A percentile compares a stretch with the other conserved stretches of the same genome.
phyloP scores from a whole-genome alignment of 1,284 basidiomycete species.

The Austroboletus niveus region DNA sequence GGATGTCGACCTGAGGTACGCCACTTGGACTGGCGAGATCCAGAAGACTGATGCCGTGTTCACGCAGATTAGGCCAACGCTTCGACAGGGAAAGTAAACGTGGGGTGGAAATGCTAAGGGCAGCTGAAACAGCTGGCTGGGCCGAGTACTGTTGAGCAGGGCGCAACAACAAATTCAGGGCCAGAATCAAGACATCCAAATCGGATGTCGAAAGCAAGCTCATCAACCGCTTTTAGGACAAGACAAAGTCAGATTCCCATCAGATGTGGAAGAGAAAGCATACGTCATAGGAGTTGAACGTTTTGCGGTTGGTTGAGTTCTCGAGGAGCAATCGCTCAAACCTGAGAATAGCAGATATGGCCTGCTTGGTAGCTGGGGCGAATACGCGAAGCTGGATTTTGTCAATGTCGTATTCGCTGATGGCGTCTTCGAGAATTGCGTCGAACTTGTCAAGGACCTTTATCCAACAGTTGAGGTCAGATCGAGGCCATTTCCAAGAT shows the following conservation, averaged over 20 bases:
- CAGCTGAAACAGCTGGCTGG: conserved; percentile 74
- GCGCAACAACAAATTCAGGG: conserved; percentile 85
- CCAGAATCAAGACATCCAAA: conserved; percentile 82
- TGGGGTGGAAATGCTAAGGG: conserved; percentile 73
- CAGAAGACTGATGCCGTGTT: conserved; percentile 67
- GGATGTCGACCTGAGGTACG: conserved; percentile 50
- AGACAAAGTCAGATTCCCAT: conserved; percentile 16
- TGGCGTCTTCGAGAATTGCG: conserved; percentile 77
- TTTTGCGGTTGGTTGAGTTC: conserved; percentile 97
- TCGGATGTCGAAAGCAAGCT: conserved; percentile 87
- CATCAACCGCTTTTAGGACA: conserved; percentile 71
- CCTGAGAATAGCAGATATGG: conserved; percentile 79
- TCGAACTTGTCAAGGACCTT: conserved; percentile 96
- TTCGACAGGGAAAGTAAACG: conserved; percentile 70
- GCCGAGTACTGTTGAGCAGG: conserved; percentile 94
- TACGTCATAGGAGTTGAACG: conserved; percentile 96
- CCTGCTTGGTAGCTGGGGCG: conserved; percentile 72
- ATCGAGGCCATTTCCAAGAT: conserved; percentile 93
- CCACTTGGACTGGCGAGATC: conserved; percentile 62
- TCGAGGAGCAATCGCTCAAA: conserved; percentile 92
- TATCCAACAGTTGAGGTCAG: conserved; percentile 97
- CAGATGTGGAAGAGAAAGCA: conserved; percentile 33
- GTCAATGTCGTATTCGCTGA: conserved; percentile 82
- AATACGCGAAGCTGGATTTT: conserved; percentile 83
- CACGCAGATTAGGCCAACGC: conserved; percentile 73